A percentile compares a stretch with the other conserved stretches of the same genome.
Evolutionary conservation across 768 basidiomycete species (phyloP).

Genomic region (Lyophyllum decastes): DNA sequence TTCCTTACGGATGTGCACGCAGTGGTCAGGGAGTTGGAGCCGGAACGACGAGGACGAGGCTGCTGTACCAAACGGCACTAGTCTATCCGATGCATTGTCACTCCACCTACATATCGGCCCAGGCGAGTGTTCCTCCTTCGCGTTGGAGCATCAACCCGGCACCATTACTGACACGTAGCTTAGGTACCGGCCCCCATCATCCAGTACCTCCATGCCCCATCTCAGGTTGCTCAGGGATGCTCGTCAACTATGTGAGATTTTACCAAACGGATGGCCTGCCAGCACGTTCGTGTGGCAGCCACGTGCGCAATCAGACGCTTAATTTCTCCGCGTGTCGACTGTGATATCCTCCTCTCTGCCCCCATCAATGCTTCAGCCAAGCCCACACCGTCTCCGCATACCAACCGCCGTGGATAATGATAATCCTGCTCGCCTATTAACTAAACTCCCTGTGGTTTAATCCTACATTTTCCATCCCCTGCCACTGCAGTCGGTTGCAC

Average conservation of each 20-base stretch:
- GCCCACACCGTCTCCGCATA: neutral
- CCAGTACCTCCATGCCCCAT: neutral
- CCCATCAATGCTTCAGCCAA: neutral
- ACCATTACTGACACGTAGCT: neutral
- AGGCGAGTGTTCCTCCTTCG: conserved; percentile 1
- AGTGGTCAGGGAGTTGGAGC: conserved; percentile 14
- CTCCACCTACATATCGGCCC: neutral
- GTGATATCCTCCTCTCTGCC: neutral
- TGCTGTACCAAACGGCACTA: neutral
- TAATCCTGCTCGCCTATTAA: neutral
- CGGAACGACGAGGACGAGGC: neutral
- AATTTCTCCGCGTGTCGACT: neutral
- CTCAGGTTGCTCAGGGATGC: neutral
- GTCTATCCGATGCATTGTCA: neutral
- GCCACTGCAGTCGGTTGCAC: neutral
- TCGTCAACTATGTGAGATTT: conserved; percentile 18
- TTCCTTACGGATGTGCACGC: neutral
- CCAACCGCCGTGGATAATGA: neutral
- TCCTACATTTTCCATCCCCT: neutral
- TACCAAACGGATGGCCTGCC: conserved; percentile 9
- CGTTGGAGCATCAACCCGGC: neutral
- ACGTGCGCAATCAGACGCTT: neutral
- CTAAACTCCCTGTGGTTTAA: neutral
- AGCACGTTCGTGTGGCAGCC: neutral
- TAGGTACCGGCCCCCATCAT: neutral